Conservation (phyloP, 495 filamentous ascomycete genomes). For the Aspergillus indologenus region DNA sequence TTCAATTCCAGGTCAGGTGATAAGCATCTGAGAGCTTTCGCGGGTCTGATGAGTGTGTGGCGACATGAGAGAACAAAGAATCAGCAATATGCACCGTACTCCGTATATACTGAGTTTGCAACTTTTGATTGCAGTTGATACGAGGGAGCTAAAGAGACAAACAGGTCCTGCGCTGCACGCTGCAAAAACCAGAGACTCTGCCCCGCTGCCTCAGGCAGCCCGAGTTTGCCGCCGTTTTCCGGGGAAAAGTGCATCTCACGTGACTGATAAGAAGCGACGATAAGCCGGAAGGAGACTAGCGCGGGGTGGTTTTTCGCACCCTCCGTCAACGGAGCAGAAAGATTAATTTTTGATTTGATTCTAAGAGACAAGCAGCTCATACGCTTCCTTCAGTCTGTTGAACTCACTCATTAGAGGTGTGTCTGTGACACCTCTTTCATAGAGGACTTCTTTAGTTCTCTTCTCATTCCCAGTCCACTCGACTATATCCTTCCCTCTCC, state of each 20-base stretch:
- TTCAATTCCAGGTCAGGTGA: too few species aligned
- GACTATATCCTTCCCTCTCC: background rate
- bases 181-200: background rate
- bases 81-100: too few species aligned
- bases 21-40: too few species aligned
- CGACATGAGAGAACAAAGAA: too few species aligned
- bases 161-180: too few species aligned
- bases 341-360: constrained; percentile 16
- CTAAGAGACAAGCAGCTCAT: constrained; percentile 19
- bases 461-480: background rate
- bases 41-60: too few species aligned
- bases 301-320: constrained; percentile 23
- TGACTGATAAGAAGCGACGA: constrained; percentile 31
- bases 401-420: constrained; percentile 22
- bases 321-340: constrained; percentile 17
- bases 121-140: too few species aligned
- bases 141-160: too few species aligned
- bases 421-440: constrained; percentile 14
- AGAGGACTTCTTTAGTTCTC: constrained; percentile 10
- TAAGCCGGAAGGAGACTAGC: constrained; percentile 32
- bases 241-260: constrained; percentile 13
- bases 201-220: background rate
- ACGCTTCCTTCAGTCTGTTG: constrained; percentile 15
- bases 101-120: too few species aligned
- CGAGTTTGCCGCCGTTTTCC: background rate